Evolutionary conservation across 164 flowering plant species (phyloP).

Genomic region (Cinnamomum micranthum): DNA sequence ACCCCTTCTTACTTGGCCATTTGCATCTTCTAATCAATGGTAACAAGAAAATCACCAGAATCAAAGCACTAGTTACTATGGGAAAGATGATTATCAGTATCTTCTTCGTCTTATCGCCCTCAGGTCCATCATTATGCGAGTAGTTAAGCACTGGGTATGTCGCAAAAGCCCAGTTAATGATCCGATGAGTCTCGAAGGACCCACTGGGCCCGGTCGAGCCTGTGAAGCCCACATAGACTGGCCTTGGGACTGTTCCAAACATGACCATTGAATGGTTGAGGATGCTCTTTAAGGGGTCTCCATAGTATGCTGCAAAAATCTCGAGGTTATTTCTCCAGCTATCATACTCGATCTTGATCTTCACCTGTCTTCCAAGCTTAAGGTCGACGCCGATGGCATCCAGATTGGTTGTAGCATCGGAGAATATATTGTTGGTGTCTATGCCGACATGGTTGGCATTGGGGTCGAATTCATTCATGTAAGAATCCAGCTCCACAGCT

Average conservation of each 20-base stretch:
- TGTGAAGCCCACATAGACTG: slow-evolving; percentile 77
- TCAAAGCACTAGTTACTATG: slow-evolving; percentile 22
- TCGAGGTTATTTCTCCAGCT: slow-evolving; percentile 32
- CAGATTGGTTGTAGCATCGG: slow-evolving; percentile 45
- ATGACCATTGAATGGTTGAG: slow-evolving; percentile 41
- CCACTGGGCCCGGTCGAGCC: slow-evolving; percentile 44
- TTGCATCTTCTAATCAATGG: not conserved
- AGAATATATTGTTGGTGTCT: slow-evolving; percentile 34
- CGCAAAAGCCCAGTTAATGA: slow-evolving; percentile 43
- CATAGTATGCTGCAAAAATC: slow-evolving; percentile 44
- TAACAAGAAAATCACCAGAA: slow-evolving; percentile 13
- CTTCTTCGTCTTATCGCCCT: slow-evolving; percentile 28
- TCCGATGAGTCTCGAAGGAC: slow-evolving; percentile 42
- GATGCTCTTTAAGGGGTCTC: slow-evolving; percentile 42
- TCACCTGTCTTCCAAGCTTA: slow-evolving; percentile 40
- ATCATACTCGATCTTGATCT: slow-evolving; percentile 59
- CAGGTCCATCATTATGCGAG: not conserved
- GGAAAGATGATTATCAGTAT: slow-evolving; percentile 16
- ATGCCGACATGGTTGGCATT: slow-evolving; percentile 64
- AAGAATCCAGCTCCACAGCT: slow-evolving; percentile 55
- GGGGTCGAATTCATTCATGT: slow-evolving; percentile 45
- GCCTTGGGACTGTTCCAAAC: slow-evolving; percentile 23
- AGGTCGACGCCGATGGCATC: slow-evolving; percentile 45
- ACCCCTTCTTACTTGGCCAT: slow-evolving; percentile 7
- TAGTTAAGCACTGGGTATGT: slow-evolving; percentile 24